Evolutionary conservation across 176 grass and related monocot genomes (phyloP).

Genomic region (Triticum timopheevii): DNA sequence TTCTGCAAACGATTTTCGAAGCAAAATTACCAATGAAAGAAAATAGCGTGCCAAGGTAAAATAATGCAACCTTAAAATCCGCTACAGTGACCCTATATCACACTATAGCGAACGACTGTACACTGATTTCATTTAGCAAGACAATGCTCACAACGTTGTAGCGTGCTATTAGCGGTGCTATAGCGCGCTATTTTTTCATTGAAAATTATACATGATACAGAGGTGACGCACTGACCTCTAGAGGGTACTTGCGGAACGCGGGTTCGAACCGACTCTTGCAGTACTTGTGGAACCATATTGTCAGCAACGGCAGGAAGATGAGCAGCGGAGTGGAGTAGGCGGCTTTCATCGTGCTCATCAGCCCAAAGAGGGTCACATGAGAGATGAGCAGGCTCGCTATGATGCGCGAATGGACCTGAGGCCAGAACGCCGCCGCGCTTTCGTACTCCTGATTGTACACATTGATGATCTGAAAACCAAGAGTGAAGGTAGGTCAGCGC

Average conservation of each 20-base stretch:
- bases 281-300: conserved; percentile 92
- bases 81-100: too few species aligned
- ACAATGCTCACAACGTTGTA: too few species aligned
- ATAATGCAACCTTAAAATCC: too few species aligned
- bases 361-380: conserved; percentile 71
- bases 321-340: conserved; percentile 88
- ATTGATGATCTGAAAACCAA: conserved; percentile 82
- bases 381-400: conserved; percentile 86
- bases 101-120: too few species aligned
- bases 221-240: conserved; percentile 49
- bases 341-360: conserved; percentile 82
- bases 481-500: neutral
- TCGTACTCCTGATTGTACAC: conserved; percentile 98
- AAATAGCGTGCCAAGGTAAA: too few species aligned
- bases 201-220: neutral
- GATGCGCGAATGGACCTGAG: conserved; percentile 84
- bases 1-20: neutral
- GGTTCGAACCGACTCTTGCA: conserved; percentile 93
- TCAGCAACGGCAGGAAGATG: conserved; percentile 72
- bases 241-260: conserved; percentile 86
- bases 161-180: too few species aligned
- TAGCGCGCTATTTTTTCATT: too few species aligned
- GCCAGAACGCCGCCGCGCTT: conserved; percentile 90
- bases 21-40: neutral
- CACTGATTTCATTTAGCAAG: too few species aligned